Evolutionary conservation across 345 rosid genomes (phyloP).

Genomic region (Murraya koenigii): DNA sequence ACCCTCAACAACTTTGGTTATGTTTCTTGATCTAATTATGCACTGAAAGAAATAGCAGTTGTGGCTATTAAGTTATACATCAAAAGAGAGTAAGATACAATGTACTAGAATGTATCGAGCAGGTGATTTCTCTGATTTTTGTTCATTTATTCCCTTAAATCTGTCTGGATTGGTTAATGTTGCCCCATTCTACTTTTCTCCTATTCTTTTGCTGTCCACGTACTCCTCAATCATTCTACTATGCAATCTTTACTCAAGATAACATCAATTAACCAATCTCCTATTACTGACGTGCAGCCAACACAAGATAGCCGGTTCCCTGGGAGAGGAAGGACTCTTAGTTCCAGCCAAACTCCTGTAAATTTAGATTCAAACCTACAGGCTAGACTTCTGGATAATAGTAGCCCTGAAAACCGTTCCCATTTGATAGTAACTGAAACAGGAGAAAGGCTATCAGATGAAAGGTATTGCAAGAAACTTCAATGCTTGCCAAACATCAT

Average conservation of each 20-base stretch:
- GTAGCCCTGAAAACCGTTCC: conserved; percentile 34
- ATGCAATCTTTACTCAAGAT: not conserved
- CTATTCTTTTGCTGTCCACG: conserved; percentile 10
- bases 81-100: not conserved
- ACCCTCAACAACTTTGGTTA: not conserved
- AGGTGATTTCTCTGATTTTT: not conserved
- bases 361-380: conserved; percentile 72
- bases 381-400: conserved; percentile 73
- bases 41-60: not conserved
- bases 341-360: conserved; percentile 42
- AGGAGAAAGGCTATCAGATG: conserved; percentile 36
- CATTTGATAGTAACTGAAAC: conserved; percentile 31
- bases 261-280: conserved; percentile 5
- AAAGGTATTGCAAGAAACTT: conserved; percentile 44
- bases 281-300: conserved; percentile 40
- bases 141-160: not conserved
- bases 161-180: not conserved
- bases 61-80: not conserved
- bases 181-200: not conserved
- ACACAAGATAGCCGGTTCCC: conserved; percentile 70
- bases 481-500: conserved; percentile 4
- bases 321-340: conserved; percentile 77
- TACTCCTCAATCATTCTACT: not conserved
- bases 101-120: not conserved
- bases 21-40: not conserved